These are phyloP conservation scores for Plectosphaerella sp. DNA, from an alignment of 2,329 filamentous ascomycete species.

Conservation along the genomic window DNA sequence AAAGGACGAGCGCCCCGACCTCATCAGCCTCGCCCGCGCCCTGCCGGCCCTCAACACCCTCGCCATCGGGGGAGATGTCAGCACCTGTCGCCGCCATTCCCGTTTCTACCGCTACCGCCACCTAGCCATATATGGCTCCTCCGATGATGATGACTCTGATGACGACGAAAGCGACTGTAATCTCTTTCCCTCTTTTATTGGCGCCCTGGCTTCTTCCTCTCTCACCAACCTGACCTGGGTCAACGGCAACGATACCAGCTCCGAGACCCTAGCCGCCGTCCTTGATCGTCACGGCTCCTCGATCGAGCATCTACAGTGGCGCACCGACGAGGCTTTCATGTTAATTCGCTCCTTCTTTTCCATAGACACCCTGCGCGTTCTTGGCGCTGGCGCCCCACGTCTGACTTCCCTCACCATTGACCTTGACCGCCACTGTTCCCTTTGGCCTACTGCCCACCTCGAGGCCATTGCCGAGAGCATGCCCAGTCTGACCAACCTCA, in stretches of 20 bases:
- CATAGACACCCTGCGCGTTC: neutral
- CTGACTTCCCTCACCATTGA: conserved; percentile 2
- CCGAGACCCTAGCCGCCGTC: neutral
- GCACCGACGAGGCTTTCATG: neutral
- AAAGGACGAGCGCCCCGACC: neutral
- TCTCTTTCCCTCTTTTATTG: neutral
- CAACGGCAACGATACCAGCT: neutral
- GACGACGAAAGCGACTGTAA: neutral
- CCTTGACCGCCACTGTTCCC: conserved; percentile 3
- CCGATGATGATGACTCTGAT: neutral
- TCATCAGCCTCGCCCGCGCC: neutral
- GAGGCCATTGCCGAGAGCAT: conserved; percentile 4
- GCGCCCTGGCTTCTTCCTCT: neutral
- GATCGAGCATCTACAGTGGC: conserved; percentile 4
- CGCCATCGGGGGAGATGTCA: neutral
- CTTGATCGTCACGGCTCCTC: conserved; percentile 3
- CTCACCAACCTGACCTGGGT: conserved; percentile 5
- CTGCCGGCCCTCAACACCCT: conserved; percentile 1
- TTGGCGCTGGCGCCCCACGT: conserved; percentile 2
- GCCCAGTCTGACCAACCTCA: conserved; percentile 2
- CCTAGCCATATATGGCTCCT: neutral
- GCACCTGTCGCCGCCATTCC: too few relatives aligned
- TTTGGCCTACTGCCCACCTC: conserved; percentile 2
- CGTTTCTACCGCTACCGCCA: neutral
- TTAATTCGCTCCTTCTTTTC: neutral